These are phyloP conservation scores for Rhodosporidiobolus odoratus DNA, from an alignment of 768 basidiomycete species.

Conservation along the genomic window DNA sequence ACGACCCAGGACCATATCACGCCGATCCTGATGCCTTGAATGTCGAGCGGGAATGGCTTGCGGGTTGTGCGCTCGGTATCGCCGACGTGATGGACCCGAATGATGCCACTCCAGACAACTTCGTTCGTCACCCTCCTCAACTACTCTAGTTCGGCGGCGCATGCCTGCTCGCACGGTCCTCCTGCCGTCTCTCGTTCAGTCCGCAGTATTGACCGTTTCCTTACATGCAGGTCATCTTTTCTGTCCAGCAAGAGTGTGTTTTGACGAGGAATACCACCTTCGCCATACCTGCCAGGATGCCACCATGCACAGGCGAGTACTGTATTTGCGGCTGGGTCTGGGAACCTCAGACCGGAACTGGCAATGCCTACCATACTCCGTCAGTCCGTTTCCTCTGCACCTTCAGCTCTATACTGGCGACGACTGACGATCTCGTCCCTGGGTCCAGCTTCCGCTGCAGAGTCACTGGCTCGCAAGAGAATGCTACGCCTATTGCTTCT, in stretches of 20 bases:
- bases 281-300: constrained; percentile 39
- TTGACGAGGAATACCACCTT: constrained; percentile 38
- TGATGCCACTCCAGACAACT: constrained; percentile 22
- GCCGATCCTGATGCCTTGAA: constrained; percentile 29
- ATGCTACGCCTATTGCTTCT: constrained; percentile 7
- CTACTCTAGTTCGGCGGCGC: too few species aligned
- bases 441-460: constrained; percentile 23
- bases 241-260: constrained; percentile 41
- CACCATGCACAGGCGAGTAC: constrained; percentile 40
- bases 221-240: constrained; percentile 22
- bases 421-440: too few species aligned
- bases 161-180: not conserved
- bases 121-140: constrained; percentile 5
- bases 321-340: constrained; percentile 41
- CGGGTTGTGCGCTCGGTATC: constrained; percentile 42
- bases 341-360: not conserved
- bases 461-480: not conserved
- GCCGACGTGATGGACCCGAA: constrained; percentile 26
- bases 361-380: constrained; percentile 20
- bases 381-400: not conserved
- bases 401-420: not conserved
- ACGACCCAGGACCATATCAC: constrained; percentile 40
- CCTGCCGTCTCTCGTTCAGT: not conserved
- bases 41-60: constrained; percentile 6
- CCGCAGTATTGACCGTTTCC: not conserved